Base-by-base conservation (phyloP, 2,329 filamentous ascomycete genomes). In the Fusarium humuli region DNA sequence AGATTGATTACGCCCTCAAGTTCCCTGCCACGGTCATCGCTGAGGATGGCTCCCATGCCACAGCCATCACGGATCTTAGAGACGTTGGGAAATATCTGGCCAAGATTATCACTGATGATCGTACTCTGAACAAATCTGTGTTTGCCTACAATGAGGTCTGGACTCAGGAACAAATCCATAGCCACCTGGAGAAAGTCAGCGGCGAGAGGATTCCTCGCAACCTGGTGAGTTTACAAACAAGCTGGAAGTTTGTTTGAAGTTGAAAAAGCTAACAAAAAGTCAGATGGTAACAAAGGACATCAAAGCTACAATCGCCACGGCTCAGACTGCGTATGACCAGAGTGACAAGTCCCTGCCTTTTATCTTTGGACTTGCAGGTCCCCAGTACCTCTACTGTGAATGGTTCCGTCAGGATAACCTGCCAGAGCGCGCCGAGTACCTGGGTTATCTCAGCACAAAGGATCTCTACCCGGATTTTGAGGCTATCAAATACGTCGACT, bases 1-100 rank as follows among this genome's bases (percentile, higher is more conserved):
- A 67, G 8, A 76, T 72, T 18, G 69, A 71, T 42, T 69, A 72
- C 32, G 79, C 79, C 23, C 73, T 81, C 62, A 74, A 77, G 6
- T 71, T 75, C 0, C 74, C 78, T 3, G 77, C 78, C 22, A 75
- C 80, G 34, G 76, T 77, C 40, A 79, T 87, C 20, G 75, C 78
- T 25, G 85, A 82, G 5, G 81, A 84, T 62, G 86, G 86, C 1
- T 80, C 83, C 18, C 76, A 76, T 1, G 79, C 77, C 6, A 82
- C 76, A 14, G 79, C 81, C 3, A 57, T 87, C 22, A 86, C 83
- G 0, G 84, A 88, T 69, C 62, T 84, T 46, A 74, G 82, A n/a
- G 87, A 89, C 67, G 81, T 89, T 56, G 87, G 87, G 7, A 77
- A 74, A 47, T 88, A 83, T 61, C 81, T 86, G 12, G 86, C 84